phyloP scores from a whole-genome alignment of 1,284 basidiomycete species.

The Papiliotrema flavescens region DNA sequence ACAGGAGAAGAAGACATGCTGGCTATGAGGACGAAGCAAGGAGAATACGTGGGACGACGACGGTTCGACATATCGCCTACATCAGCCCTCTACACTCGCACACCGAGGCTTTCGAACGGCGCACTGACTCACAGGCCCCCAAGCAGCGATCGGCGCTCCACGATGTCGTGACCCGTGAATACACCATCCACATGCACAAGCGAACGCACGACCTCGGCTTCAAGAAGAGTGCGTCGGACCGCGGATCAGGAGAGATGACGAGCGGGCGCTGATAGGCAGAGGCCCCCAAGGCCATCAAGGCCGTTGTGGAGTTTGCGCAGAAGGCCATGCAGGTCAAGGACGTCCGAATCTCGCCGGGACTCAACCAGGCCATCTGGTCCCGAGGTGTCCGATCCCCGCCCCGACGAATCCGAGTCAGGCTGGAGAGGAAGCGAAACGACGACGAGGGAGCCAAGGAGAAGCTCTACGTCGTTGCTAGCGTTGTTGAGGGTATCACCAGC shows the following conservation, averaged over 20 bases:
- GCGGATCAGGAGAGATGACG: neutral
- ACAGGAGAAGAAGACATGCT: no score
- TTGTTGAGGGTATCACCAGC: slow-evolving; percentile 66
- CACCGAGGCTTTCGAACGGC: no score
- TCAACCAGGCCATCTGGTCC: slow-evolving; percentile 91
- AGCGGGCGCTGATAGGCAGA: slow-evolving; percentile 21
- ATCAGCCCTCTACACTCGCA: no score
- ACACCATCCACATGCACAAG: slow-evolving; percentile 95
- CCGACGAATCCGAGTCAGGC: slow-evolving; percentile 80
- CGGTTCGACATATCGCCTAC: no score
- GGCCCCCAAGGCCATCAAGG: slow-evolving; percentile 89
- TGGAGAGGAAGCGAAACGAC: slow-evolving; percentile 92
- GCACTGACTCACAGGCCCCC: slow-evolving; percentile 57
- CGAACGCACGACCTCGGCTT: slow-evolving; percentile 82
- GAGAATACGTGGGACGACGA: no score
- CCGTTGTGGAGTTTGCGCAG: slow-evolving; percentile 79
- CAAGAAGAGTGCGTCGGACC: slow-evolving; percentile 66
- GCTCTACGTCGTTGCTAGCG: slow-evolving; percentile 84
- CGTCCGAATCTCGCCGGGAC: slow-evolving; percentile 84
- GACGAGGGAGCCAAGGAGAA: slow-evolving; percentile 97
- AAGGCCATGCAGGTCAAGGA: slow-evolving; percentile 92
- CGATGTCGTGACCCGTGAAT: slow-evolving; percentile 94
- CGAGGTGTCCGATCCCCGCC: slow-evolving; percentile 80
- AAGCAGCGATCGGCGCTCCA: slow-evolving; percentile 89
- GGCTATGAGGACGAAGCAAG: no score